Evolutionary conservation across 2,329 filamentous ascomycete species (phyloP), one percentile per base, ranked within the genome.

Genomic region (Aspergillus fijiensis): DNA sequence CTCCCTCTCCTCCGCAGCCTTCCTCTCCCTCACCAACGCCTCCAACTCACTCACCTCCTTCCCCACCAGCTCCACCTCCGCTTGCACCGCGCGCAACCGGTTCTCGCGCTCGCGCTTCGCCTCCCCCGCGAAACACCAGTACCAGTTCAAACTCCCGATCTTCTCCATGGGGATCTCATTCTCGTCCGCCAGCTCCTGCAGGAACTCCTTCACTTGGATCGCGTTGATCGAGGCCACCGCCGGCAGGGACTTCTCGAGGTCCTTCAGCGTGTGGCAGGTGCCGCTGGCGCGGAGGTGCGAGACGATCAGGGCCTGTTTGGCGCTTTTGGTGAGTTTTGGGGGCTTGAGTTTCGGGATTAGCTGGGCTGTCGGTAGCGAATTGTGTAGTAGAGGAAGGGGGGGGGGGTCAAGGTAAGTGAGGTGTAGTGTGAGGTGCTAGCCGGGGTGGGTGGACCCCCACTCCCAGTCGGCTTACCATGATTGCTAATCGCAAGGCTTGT

Each of bases 81-180:
- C 63, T 50, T 59, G 57, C 52, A 76, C 57, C 63, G 66, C 65
- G 50, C 51, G 65, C 53, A 72, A 61, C 45, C 67, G 67, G 16
- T 62, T 67, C 52, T 84, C 76, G 58, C 76, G 77, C 19, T 74
- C 71, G 51, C 80, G 81, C 69, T 79, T 82, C 68, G 84, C 84
- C 56, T 88, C 85, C 29, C 81, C 85, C 19, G 75, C 79, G 70
- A 89, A 89, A 63, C 81, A 83, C 87, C 87, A 90, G 75, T 89
- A 89, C 87, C 87, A 90, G 71, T 89, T 89, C 29, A 86, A 87
- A 63, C 81, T 87, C 49, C 87, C 87, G 67, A 90, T 89, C 73
- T 89, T 89, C 76, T 89, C 87, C 29, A 88, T 83, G 19, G 82
- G 81, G 62, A 89, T 83, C 66, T 83, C 81, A 67, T 79, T 80